Evolutionary conservation across 257 asterid genomes (phyloP).

Genomic region (Scutellaria barbata): DNA sequence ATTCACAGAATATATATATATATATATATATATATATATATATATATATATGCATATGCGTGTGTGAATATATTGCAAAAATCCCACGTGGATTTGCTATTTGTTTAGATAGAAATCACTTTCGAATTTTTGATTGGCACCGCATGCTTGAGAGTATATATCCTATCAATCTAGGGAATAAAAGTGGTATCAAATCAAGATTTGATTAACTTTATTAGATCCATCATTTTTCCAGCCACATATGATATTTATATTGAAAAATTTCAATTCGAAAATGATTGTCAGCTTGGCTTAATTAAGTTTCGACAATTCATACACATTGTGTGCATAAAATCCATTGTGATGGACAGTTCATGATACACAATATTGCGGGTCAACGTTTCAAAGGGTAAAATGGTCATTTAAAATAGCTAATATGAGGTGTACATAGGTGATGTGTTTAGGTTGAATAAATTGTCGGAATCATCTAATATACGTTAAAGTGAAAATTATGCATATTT

Average conservation of each 20-base stretch:
- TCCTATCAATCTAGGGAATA: conserved; percentile 22
- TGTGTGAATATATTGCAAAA: too few species aligned
- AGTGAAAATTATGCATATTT: too few species aligned
- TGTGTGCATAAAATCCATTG: neutral
- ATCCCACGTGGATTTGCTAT: neutral
- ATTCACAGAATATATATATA: too few species aligned
- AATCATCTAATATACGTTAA: too few species aligned
- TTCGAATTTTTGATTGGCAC: conserved; percentile 3
- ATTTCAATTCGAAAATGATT: conserved; percentile 5
- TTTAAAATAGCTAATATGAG: too few species aligned
- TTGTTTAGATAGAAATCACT: conserved; percentile 22
- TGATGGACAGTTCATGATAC: neutral
- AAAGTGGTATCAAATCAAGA: conserved; percentile 39
- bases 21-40: too few species aligned
- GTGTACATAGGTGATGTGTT: too few species aligned
- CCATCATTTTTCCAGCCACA: neutral
- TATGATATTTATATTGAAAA: conserved; percentile 11
- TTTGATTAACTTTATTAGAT: conserved; percentile 26
- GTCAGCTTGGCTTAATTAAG: neutral
- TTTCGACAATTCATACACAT: neutral
- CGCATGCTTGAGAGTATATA: conserved; percentile 13
- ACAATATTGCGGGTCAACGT: too few species aligned
- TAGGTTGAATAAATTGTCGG: too few species aligned
- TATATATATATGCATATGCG: too few species aligned
- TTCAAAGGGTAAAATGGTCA: too few species aligned